phyloP scores from a whole-genome alignment of 108 stramenopile genomes.

The Discostella stelligeroides region DNA sequence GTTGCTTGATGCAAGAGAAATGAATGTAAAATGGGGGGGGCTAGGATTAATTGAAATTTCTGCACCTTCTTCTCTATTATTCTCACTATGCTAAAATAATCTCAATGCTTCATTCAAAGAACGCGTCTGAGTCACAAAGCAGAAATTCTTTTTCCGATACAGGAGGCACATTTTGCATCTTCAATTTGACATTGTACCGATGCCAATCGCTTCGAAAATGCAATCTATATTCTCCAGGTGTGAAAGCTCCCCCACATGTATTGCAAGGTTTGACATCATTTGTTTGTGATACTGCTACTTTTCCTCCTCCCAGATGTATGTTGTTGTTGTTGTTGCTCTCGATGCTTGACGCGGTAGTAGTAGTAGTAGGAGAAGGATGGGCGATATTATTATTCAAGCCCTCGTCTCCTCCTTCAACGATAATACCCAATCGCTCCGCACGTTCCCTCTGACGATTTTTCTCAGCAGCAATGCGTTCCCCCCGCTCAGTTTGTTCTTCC shows the following conservation, averaged over 20 bases:
- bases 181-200: constrained; percentile 95
- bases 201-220: constrained; percentile 97
- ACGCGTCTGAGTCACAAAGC: constrained; percentile 39
- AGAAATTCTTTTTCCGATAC: constrained; percentile 80
- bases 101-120: no score
- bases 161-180: constrained; percentile 70
- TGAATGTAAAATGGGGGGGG: no score
- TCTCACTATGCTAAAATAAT: no score
- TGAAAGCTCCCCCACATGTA: constrained; percentile 86
- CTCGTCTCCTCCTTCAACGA: constrained; percentile 3
- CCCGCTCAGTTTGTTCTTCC: constrained; percentile 54
- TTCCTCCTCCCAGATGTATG: not conserved
- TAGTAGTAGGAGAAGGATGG: no score
- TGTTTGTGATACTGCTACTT: not conserved
- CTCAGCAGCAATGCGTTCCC: constrained; percentile 40
- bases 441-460: constrained; percentile 43
- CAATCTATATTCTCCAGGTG: constrained; percentile 70
- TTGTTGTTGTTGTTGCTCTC: not conserved
- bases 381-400: no score
- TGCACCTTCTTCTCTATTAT: no score
- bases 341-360: not conserved
- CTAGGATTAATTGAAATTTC: no score
- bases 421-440: constrained; percentile 21
- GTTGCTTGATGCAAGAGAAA: no score
- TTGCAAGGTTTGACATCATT: constrained; percentile 76